These are phyloP conservation scores for Hericium rajendrae DNA, from an alignment of 768 basidiomycete species.

Conservation along the genomic window DNA sequence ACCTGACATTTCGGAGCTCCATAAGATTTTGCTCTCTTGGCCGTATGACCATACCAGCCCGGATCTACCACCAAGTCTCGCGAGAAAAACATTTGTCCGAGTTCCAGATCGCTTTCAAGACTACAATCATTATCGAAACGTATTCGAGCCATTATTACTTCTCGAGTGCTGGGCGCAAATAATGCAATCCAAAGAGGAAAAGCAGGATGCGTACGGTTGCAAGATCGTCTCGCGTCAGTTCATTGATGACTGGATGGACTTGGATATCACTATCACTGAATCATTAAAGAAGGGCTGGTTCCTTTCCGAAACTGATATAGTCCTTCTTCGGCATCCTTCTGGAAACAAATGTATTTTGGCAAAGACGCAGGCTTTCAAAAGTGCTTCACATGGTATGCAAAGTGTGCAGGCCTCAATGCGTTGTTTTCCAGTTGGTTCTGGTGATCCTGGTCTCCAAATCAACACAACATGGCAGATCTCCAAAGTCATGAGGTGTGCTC, in stretches of 20 bases:
- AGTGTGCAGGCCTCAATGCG: slow-evolving; percentile 15
- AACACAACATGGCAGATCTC: slow-evolving; percentile 62
- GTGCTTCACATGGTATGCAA: slow-evolving; percentile 37
- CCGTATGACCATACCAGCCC: slow-evolving; percentile 61
- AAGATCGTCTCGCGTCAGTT: slow-evolving; percentile 61
- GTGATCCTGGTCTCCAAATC: slow-evolving; percentile 54
- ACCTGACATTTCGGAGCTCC: slow-evolving; percentile 74
- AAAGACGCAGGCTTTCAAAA: slow-evolving; percentile 49
- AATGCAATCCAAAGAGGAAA: slow-evolving; percentile 63
- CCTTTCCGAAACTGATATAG: slow-evolving; percentile 74
- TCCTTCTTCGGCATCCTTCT: slow-evolving; percentile 61
- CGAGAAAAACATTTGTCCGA: slow-evolving; percentile 23
- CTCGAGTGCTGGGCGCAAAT: slow-evolving; percentile 91
- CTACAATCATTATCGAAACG: slow-evolving; percentile 55
- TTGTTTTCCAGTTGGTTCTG: slow-evolving; percentile 14
- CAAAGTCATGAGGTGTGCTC: slow-evolving; percentile 73
- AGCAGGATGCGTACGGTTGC: slow-evolving; percentile 42
- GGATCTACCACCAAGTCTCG: slow-evolving; percentile 44
- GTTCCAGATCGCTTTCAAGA: slow-evolving; percentile 62
- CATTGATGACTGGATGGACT: slow-evolving; percentile 74
- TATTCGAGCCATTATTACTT: slow-evolving; percentile 80
- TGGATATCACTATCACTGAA: slow-evolving; percentile 57
- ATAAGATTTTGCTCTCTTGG: slow-evolving; percentile 79
- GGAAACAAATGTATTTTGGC: slow-evolving; percentile 51
- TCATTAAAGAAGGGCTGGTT: slow-evolving; percentile 61